Evolutionary conservation across 2,329 filamentous ascomycete species (phyloP).

Genomic region (Byssoonygena ceratinophila): DNA sequence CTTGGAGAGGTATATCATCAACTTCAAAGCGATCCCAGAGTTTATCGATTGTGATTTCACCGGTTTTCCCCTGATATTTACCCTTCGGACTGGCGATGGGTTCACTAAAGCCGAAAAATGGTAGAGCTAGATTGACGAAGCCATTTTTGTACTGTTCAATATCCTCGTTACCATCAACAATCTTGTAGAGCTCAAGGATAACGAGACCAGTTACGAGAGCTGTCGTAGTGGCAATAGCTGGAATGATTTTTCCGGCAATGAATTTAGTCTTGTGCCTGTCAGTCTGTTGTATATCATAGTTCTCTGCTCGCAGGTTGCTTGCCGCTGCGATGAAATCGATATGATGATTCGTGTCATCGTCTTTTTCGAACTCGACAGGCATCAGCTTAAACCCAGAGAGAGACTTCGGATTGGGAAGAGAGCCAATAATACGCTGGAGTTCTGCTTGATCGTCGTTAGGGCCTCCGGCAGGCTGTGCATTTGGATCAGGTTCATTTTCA

Average conservation of each 20-base stretch:
- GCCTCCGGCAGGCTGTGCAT: conserved; percentile 48
- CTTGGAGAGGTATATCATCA: conserved; percentile 67
- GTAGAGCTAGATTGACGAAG: conserved; percentile 89
- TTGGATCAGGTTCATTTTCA: conserved; percentile 90
- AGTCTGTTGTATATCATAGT: conserved; percentile 90
- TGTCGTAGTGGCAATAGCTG: conserved; percentile 94
- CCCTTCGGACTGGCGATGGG: conserved; percentile 91
- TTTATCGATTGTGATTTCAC: conserved; percentile 76
- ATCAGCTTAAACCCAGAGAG: conserved; percentile 80
- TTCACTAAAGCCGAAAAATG: conserved; percentile 97
- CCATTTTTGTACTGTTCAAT: conserved; percentile 99
- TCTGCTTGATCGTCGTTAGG: conserved; percentile 63
- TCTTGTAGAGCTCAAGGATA: conserved; percentile 87
- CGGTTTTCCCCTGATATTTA: conserved; percentile 70
- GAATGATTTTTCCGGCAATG: conserved; percentile 98
- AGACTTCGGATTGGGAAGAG: conserved; percentile 66
- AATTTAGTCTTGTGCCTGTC: conserved; percentile 99
- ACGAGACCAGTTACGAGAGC: conserved; percentile 91
- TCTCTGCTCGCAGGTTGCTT: conserved; percentile 90
- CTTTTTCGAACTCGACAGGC: conserved; percentile 96
- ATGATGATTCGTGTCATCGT: conserved; percentile 94
- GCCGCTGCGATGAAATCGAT: conserved; percentile 98
- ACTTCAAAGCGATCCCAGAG: conserved; percentile 97
- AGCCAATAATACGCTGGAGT: conserved; percentile 58
- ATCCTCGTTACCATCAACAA: conserved; percentile 90